phyloP scores from a whole-genome alignment of 768 basidiomycete genomes.

The Xerocomellus chrysenteron region DNA sequence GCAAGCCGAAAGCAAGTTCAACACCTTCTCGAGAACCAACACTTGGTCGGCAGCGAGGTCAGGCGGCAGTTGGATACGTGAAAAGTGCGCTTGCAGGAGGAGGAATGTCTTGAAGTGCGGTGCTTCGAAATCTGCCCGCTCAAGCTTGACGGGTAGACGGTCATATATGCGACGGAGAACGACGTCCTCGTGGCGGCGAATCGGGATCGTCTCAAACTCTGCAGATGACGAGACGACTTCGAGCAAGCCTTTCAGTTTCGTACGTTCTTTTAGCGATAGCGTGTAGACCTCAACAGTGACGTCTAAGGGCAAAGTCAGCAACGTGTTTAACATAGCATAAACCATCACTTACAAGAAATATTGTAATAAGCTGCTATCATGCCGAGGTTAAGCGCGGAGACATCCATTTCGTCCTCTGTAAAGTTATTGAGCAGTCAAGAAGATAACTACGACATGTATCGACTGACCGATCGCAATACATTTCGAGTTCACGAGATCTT shows the following conservation, averaged over 20 bases:
- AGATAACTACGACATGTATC: neutral
- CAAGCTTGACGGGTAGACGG: constrained; percentile 94
- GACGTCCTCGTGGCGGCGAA: constrained; percentile 88
- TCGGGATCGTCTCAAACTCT: constrained; percentile 94
- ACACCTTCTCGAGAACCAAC: constrained; percentile 83
- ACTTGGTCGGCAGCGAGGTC: constrained; percentile 92
- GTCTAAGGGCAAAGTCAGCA: constrained; percentile 45
- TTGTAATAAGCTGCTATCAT: constrained; percentile 99
- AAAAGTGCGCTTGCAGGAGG: constrained; percentile 95
- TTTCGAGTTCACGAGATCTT: constrained; percentile 90
- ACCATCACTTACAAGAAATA: constrained; percentile 68
- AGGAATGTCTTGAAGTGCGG: constrained; percentile 99
- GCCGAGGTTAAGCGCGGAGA: constrained; percentile 88
- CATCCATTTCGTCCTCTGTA: constrained; percentile 88
- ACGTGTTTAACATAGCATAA: neutral
- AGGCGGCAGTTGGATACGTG: constrained; percentile 85
- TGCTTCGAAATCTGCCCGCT: constrained; percentile 79
- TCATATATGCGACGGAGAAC: constrained; percentile 90
- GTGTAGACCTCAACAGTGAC: constrained; percentile 98
- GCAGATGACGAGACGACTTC: constrained; percentile 97
- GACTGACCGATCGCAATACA: constrained; percentile 82
- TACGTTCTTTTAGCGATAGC: constrained; percentile 90
- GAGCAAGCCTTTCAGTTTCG: constrained; percentile 93
- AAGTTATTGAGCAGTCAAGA: neutral
- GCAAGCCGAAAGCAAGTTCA: constrained; percentile 89